A percentile compares a stretch with the other conserved stretches of the same genome.
phyloP scores from a whole-genome alignment of 2,329 filamentous ascomycete genomes.

The Pyrenochaeta sp. region DNA sequence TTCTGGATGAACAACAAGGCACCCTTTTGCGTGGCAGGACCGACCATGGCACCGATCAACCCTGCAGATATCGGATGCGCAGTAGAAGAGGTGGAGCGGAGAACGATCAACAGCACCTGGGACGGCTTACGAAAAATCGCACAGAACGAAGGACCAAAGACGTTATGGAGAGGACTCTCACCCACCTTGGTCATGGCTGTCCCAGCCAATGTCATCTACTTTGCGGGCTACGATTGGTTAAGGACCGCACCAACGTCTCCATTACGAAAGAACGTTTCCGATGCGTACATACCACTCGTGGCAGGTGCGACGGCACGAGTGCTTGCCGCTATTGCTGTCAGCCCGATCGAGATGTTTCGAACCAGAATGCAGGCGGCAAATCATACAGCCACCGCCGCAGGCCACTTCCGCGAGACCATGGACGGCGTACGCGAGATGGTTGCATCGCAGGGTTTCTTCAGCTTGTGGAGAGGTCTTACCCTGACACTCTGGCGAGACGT shows the following conservation, averaged over 20 bases:
- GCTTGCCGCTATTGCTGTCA: constrained; percentile 82
- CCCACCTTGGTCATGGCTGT: constrained; percentile 94
- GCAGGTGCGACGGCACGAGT: constrained; percentile 82
- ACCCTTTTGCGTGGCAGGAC: constrained; percentile 79
- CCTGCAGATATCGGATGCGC: constrained; percentile 70
- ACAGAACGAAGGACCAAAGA: constrained; percentile 84
- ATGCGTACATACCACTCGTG: constrained; percentile 79
- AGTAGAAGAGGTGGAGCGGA: constrained; percentile 84
- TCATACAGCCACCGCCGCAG: constrained; percentile 55
- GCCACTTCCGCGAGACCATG: constrained; percentile 82
- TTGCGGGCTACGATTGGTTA: constrained; percentile 96
- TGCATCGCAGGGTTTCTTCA: constrained; percentile 74
- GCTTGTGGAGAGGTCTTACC: constrained; percentile 88
- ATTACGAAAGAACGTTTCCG: constrained; percentile 63
- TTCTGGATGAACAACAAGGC: constrained; percentile 92
- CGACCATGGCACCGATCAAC: constrained; percentile 55
- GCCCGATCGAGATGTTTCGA: constrained; percentile 91
- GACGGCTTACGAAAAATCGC: constrained; percentile 95
- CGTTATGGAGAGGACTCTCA: constrained; percentile 92
- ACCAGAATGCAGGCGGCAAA: constrained; percentile 87
- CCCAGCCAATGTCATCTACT: constrained; percentile 97
- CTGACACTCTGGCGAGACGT: constrained; percentile 97
- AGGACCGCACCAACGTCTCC: constrained; percentile 78
- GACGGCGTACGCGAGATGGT: constrained; percentile 83
- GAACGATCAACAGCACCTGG: constrained; percentile 87